Base-by-base conservation (phyloP, 306 rosid genomes). In the Boehmeria nivea region DNA sequence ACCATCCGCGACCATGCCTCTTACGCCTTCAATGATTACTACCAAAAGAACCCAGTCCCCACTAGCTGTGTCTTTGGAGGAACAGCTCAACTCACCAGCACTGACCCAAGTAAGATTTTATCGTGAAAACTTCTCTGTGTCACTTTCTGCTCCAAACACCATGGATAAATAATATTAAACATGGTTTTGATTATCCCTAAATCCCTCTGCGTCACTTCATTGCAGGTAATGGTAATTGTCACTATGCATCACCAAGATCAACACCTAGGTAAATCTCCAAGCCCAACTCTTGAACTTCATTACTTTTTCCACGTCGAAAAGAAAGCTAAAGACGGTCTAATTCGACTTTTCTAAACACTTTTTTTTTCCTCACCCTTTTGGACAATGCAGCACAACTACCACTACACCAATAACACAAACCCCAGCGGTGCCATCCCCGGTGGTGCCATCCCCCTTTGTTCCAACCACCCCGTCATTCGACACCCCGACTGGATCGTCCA, bases 51-150 rank as follows among this genome's bases (percentile, higher is more conserved):
- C 79, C 95, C 95, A 40, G 57, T 43, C 16, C 81, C 95, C 54
- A 75, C 95, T 7, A 87, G 96, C 71, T 91, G 99, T 49, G 84
- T 19, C 21, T 91, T 91, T 36, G 89, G 93, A 67, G 95, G 96
- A 77, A 59, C 87, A 12, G 89, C 99, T 52, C 62, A 74, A 19
- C 73, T 78, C 3, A 58, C 82, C 61, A 76, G 36, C 79, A 85
- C 71, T 42, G 85, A 91, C 63, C 99, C 99, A 72, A 91, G 98
- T 91, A 91, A 74, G 99, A 43, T 56, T 19, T 52, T 60, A 22
- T 8, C 59, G 44, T 46, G 42, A 20, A 36, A 55, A 51, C n/a
- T 4, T 4, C 16, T 40, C 45, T 25, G n/a, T n/a, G n/a, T 56
- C 20, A 8, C 0, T 22, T 36, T 26, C n/a, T 56, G 43, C 57